Percentiles rank a stretch among this genome's conserved stretches.
These are phyloP conservation scores for Chlorella sorokiniana DNA, from an alignment of 139 green algal genomes.

Conservation along the genomic window DNA sequence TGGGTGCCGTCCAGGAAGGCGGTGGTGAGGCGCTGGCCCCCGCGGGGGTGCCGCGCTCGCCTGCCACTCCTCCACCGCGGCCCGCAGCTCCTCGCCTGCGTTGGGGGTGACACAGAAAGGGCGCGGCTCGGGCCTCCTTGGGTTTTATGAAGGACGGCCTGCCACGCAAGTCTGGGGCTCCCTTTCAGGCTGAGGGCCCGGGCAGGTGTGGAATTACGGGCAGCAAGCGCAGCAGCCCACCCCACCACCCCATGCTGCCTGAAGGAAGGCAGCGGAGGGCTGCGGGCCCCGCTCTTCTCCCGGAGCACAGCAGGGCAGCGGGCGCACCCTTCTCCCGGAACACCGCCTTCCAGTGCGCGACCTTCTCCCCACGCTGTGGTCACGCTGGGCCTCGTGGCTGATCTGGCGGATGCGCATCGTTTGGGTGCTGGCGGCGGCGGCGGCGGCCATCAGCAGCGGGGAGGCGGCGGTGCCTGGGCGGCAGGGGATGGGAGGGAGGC, in stretches of 20 bases:
- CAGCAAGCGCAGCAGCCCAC: too few relatives aligned
- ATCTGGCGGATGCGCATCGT: slow-evolving; percentile 61
- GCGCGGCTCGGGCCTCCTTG: too few relatives aligned
- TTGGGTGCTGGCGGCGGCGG: background rate
- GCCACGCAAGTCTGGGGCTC: too few relatives aligned
- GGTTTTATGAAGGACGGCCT: too few relatives aligned
- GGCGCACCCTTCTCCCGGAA: slow-evolving; percentile 42
- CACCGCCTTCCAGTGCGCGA: slow-evolving; percentile 51
- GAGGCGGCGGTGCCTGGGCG: background rate
- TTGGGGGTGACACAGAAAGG: too few relatives aligned
- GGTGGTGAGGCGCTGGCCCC: slow-evolving; percentile 64
- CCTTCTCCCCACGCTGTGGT: slow-evolving; percentile 47
- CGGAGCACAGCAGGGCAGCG: background rate
- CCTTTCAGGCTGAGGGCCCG: too few relatives aligned
- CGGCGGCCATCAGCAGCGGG: background rate
- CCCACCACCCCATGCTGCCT: too few relatives aligned
- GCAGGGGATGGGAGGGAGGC: background rate
- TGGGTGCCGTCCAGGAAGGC: slow-evolving; percentile 83
- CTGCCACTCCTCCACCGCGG: slow-evolving; percentile 79
- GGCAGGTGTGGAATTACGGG: too few relatives aligned
- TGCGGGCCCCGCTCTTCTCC: too few relatives aligned
- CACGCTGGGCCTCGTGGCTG: slow-evolving; percentile 49
- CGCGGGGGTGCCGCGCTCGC: slow-evolving; percentile 12
- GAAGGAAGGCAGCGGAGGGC: too few relatives aligned
- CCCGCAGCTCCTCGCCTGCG: slow-evolving; percentile 61